Conservation (phyloP, 176 grass and related monocot genomes). For the Rhynchospora tenuis region DNA sequence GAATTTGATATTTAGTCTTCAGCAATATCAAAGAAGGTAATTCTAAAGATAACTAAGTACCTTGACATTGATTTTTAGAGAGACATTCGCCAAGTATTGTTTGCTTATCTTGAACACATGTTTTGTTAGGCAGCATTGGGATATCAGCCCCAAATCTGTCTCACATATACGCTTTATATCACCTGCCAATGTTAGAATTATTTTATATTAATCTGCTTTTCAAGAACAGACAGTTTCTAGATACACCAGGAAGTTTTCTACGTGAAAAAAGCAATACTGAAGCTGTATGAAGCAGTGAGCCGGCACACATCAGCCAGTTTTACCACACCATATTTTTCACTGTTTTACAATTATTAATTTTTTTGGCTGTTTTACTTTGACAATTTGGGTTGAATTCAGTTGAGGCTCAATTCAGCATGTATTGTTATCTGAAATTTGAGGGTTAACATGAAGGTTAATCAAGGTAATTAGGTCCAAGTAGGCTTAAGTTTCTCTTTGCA, state of each 20-base stretch:
- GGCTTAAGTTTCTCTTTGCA: background rate
- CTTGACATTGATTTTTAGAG: slow-evolving; percentile 99
- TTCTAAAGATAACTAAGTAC: slow-evolving; percentile 29
- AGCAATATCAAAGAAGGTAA: background rate
- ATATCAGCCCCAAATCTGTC: slow-evolving; percentile 95
- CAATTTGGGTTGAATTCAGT: background rate
- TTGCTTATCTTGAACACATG: slow-evolving; percentile 99
- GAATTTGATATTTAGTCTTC: background rate
- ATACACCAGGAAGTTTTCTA: background rate
- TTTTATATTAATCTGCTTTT: background rate
- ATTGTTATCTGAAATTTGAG: slow-evolving; percentile 3
- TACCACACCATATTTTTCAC: background rate
- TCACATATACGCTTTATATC: slow-evolving; percentile 99
- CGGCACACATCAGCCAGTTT: background rate
- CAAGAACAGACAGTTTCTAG: background rate
- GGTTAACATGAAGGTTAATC: background rate
- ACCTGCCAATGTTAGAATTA: slow-evolving; percentile 41
- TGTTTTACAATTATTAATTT: background rate
- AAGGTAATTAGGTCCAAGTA: background rate
- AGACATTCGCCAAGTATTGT: slow-evolving; percentile 98
- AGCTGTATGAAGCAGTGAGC: background rate
- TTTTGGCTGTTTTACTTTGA: background rate
- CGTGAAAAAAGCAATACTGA: background rate
- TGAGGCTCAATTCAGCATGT: background rate
- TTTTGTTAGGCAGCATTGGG: slow-evolving; percentile 98